Base-by-base conservation (phyloP, 768 basidiomycete genomes). In the Dioszegia aurantiaca region DNA sequence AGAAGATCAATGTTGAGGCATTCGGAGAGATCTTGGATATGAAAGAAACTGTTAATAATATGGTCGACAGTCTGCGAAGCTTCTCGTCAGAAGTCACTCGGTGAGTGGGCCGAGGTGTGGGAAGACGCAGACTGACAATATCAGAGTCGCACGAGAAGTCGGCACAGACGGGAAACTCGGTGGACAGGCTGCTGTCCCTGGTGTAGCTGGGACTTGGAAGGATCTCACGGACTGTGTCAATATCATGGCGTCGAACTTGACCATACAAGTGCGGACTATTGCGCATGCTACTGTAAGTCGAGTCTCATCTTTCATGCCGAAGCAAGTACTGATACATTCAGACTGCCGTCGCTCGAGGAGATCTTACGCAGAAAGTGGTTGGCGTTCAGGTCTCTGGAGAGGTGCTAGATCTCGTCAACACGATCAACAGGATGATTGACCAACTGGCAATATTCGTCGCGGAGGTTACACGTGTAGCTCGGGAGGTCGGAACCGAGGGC, bases 401-500 rank as follows among this genome's bases (percentile, higher is more conserved):
- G 79, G 94, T 98, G 80, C 80, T 94, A n/a, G 87, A 85, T 63
- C 81, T 99, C 64, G 93, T 95, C 48, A 90, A 92, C 78, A 98
- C 95, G 17, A 98, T 98, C 84, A 97, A 97, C 78, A 86, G 70
- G 59, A 77, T 77, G 77, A 76, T 74, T 67, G 69, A 67, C 67
- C 74, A 73, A 56, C 69, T 79, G 57, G 84, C 84, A 17, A 83
- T 84, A 66, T 87, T 87, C 74, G 86, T 86, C 47, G 82, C 83
- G 26, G 86, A 88, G 70, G 87, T 97, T 58, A 97, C 92, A 78
- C 89, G 94, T 71, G 94, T 99, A 54, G 95, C 95, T 1, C 81
- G 91, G 31, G 93, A 99, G 77, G 94, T 99, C 71, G 94, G 94
- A 44, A 97, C 94, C 14, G 92, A 97, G 71, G 94, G 95, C n/a